Percentiles rank a stretch among this genome's conserved stretches.
Evolutionary conservation across 1,139 yeast species (phyloP).

Genomic region (Geotrichum cucujoidarum): DNA sequence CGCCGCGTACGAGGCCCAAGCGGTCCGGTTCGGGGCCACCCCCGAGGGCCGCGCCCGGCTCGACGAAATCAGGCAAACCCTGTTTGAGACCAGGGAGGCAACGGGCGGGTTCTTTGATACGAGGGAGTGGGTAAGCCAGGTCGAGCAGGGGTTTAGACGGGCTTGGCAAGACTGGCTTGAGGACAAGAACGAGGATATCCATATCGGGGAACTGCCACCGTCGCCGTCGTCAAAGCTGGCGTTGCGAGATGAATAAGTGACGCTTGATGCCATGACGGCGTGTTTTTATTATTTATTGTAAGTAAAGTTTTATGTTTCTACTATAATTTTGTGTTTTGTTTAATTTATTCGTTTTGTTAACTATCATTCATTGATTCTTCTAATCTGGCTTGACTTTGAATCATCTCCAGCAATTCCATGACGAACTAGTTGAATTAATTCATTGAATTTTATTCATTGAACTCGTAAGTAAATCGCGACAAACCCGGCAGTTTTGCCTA

Average conservation of each 20-base stretch:
- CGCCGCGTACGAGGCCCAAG: constrained; percentile 31
- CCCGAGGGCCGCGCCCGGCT: constrained; percentile 25
- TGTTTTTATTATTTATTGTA: too few species aligned
- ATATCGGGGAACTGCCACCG: background rate
- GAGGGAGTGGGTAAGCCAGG: constrained; percentile 30
- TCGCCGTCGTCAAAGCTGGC: too few species aligned
- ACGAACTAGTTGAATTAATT: background rate
- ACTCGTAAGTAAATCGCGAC: too few species aligned
- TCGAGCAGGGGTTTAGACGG: constrained; percentile 29
- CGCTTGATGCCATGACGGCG: too few species aligned
- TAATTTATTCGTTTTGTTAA: background rate
- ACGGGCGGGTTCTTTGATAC: constrained; percentile 31
- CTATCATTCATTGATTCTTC: background rate
- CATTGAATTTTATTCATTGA: background rate
- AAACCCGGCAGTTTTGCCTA: too few species aligned
- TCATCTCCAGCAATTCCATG: too few species aligned
- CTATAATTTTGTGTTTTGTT: too few species aligned
- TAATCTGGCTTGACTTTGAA: background rate
- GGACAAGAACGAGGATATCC: constrained; percentile 18
- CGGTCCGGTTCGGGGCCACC: constrained; percentile 26
- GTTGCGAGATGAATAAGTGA: too few species aligned
- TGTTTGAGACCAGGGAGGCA: constrained; percentile 31
- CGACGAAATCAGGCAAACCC: constrained; percentile 24
- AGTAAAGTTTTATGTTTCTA: too few species aligned
- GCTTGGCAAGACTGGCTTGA: constrained; percentile 35